These are phyloP conservation scores for Aspergillus ochraceus DNA, from an alignment of 2,329 filamentous ascomycete species.

Conservation along the genomic window DNA sequence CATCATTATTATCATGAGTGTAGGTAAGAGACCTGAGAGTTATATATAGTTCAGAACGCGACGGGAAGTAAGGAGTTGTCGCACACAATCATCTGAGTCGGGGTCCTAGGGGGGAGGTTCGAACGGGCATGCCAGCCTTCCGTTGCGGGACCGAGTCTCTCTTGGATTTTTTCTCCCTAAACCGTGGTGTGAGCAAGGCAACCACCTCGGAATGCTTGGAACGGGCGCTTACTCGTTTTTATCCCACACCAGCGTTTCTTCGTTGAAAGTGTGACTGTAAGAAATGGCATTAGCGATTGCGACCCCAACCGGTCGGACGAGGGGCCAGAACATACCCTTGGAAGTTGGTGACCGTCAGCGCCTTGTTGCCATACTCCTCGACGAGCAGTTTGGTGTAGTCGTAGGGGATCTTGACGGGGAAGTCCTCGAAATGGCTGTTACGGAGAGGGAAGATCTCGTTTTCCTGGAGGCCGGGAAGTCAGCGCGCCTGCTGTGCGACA, in stretches of 20 bases:
- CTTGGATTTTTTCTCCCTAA: slow-evolving; percentile 4
- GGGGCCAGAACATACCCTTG: slow-evolving; percentile 33
- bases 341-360: slow-evolving; percentile 49
- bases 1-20: slow-evolving; percentile 9
- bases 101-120: slow-evolving; percentile 11
- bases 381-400: slow-evolving; percentile 55
- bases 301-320: not conserved
- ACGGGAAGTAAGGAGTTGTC: not conserved
- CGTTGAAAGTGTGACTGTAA: slow-evolving; percentile 35
- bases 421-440: slow-evolving; percentile 54
- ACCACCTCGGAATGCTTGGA: not conserved
- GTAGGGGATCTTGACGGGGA: slow-evolving; percentile 56
- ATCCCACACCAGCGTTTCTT: slow-evolving; percentile 33
- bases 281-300: slow-evolving; percentile 1
- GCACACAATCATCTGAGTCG: slow-evolving; percentile 3
- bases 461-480: slow-evolving; percentile 28
- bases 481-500: slow-evolving; percentile 2
- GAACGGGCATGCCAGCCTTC: slow-evolving; percentile 7
- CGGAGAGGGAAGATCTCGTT: slow-evolving; percentile 59
- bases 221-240: slow-evolving; percentile 13
- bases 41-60: not conserved
- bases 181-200: not conserved
- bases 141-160: slow-evolving; percentile 8
- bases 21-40: not conserved
- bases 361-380: slow-evolving; percentile 55